Percentiles rank a stretch among this genome's conserved stretches.
phyloP scores from a whole-genome alignment of 202 grass and related monocot species.

The Setaria viridis region DNA sequence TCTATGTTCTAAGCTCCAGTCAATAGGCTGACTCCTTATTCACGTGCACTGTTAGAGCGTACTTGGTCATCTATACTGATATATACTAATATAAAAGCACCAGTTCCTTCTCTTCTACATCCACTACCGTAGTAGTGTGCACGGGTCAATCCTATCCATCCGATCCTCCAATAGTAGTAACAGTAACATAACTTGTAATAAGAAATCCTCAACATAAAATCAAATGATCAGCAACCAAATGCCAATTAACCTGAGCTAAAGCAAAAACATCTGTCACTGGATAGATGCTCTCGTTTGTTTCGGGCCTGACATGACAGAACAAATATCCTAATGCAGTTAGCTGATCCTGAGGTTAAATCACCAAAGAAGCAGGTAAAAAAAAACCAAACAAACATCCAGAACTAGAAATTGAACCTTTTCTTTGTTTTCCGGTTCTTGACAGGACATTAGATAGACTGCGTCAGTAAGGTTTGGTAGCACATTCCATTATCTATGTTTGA shows the following conservation, averaged over 20 bases:
- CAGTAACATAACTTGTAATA: slow-evolving; percentile 5
- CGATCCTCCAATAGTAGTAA: background rate
- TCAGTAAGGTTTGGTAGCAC: slow-evolving; percentile 11
- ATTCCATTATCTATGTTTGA: slow-evolving; percentile 30
- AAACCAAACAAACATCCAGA: slow-evolving; percentile 9
- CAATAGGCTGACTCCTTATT: background rate
- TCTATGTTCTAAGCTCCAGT: background rate
- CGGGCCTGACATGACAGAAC: background rate
- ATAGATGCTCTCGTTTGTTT: background rate
- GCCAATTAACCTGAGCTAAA: slow-evolving; percentile 7
- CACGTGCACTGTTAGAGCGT: background rate
- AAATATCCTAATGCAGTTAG: background rate
- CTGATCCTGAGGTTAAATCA: background rate
- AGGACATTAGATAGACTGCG: slow-evolving; percentile 19
- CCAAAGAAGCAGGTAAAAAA: background rate
- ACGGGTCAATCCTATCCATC: background rate
- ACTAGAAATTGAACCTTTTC: background rate
- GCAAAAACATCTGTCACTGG: slow-evolving; percentile 3
- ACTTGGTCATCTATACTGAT: background rate
- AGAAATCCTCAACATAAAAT: background rate
- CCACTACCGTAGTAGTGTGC: background rate
- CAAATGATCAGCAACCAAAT: slow-evolving; percentile 21
- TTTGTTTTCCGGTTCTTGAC: background rate
- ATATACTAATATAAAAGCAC: background rate
- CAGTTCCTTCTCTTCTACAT: background rate